These are phyloP conservation scores for Candida labiduridarum DNA, from an alignment of 1,139 yeast species.

Conservation along the genomic window DNA sequence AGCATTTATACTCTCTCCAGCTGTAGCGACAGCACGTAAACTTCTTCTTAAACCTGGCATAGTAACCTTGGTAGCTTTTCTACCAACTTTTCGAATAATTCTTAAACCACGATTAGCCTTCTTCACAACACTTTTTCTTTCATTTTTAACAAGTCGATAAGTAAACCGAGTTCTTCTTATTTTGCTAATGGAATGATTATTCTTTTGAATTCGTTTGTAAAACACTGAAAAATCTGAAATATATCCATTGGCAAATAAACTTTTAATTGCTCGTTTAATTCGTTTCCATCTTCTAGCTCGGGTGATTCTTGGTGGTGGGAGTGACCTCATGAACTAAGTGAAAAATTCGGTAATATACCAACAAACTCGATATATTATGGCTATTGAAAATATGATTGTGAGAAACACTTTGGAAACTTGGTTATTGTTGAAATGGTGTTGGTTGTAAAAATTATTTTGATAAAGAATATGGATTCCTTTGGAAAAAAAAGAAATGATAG, in stretches of 20 bases:
- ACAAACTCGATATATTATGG: constrained; percentile 1
- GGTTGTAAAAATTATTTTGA: not conserved
- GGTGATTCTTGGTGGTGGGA: constrained; percentile 49
- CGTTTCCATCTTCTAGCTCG: constrained; percentile 40
- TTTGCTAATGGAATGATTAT: constrained; percentile 25
- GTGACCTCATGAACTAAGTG: constrained; percentile 33
- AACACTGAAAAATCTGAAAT: constrained; percentile 35
- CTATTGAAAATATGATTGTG: constrained; percentile 1
- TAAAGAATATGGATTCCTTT: not conserved
- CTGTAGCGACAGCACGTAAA: constrained; percentile 9
- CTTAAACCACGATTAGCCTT: constrained; percentile 29
- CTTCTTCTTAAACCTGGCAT: constrained; percentile 20
- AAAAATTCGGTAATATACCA: not conserved
- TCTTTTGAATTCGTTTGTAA: constrained; percentile 12
- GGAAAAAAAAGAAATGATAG: not conserved
- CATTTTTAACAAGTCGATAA: constrained; percentile 22
- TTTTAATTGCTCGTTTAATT: constrained; percentile 32
- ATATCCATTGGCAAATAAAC: constrained; percentile 31
- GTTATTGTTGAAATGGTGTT: not conserved
- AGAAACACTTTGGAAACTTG: constrained; percentile 6
- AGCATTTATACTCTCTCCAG: not conserved
- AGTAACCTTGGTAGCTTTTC: constrained; percentile 25
- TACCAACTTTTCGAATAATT: constrained; percentile 28
- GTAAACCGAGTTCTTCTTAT: constrained; percentile 28
- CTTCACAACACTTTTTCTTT: constrained; percentile 11